Evolutionary conservation across 306 rosid species (phyloP), one percentile per base, ranked within the genome.

Genomic region (Cicer yamashitae): DNA sequence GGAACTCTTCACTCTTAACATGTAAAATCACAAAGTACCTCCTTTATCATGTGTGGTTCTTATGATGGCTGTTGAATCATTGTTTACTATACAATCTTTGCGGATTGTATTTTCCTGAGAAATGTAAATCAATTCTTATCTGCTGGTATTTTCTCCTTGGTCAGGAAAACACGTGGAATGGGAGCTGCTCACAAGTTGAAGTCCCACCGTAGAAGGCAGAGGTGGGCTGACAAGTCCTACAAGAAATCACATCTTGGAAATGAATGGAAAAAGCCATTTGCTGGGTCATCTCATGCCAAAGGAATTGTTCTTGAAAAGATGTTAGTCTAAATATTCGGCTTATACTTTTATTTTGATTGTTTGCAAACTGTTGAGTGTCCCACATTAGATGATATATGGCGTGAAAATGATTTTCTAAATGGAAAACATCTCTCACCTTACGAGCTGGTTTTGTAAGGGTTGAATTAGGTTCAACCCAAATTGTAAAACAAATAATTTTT

Each of bases 221-320:
- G 96, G 88, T 90, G 96, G 96, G 96, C 96, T 1, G 90, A 90
- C 67, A 88, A 90, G 76, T 14, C 92, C 39, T 90, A 90, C 96
- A 90, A 90, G 65, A 90, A 90, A 71, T 90, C 96, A 51, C 85
- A 90, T 63, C 96, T 90, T 76, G 97, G 97, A 9, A 91, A 91
- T 70, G 97, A 91, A 65, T 91, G 97, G 97, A 91, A 91, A 86
- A 89, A 89, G 22, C 97, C 97, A 15, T 91, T 91, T 74, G 94
- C 97, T 9, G 97, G 97, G 10, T 91, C 97, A 64, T 91, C 97
- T 14, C 97, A 91, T 34, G 94, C 97, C 0, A 91, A 91, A 73
- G 97, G 94, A 53, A 91, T 91, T 53, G 97, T 91, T 39, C 91
- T 91, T 61, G 94, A 91, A 59, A 91, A 91, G 89, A 91, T 90